Conservation (phyloP, 495 filamentous ascomycete genomes). For the Thozetella sp. region DNA sequence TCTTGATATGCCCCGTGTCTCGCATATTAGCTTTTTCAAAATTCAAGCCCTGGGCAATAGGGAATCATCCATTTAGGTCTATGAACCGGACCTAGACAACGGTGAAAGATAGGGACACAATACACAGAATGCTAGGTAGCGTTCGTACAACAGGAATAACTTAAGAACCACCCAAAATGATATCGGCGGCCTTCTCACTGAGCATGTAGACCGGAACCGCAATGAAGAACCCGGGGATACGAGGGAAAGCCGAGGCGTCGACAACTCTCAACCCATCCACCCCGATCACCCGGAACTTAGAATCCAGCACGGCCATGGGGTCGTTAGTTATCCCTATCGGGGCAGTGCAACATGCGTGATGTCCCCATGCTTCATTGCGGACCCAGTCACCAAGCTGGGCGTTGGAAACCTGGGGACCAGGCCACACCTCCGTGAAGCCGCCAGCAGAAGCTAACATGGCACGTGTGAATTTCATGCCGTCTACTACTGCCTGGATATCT, state of each 20-base stretch:
- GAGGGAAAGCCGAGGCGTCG: slow-evolving; percentile 58
- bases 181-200: slow-evolving; percentile 58
- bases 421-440: slow-evolving; percentile 46
- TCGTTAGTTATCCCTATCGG: slow-evolving; percentile 59
- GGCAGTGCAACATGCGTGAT: slow-evolving; percentile 60
- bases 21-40: no score
- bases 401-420: slow-evolving; percentile 41
- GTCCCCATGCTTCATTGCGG: slow-evolving; percentile 56
- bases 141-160: no score
- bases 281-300: slow-evolving; percentile 57
- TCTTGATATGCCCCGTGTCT: no score
- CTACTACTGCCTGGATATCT: slow-evolving; percentile 49
- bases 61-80: no score
- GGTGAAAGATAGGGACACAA: no score
- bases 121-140: no score
- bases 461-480: slow-evolving; percentile 45
- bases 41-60: no score
- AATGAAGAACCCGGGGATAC: slow-evolving; percentile 59
- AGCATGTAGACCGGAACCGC: slow-evolving; percentile 57
- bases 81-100: no score
- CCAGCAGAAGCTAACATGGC: slow-evolving; percentile 18
- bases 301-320: slow-evolving; percentile 58
- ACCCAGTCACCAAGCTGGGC: slow-evolving; percentile 47
- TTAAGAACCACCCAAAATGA: no score
- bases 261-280: slow-evolving; percentile 59